Evolutionary conservation across 1,284 basidiomycete species (phyloP).

Genomic region (Apiotrichum porosum): DNA sequence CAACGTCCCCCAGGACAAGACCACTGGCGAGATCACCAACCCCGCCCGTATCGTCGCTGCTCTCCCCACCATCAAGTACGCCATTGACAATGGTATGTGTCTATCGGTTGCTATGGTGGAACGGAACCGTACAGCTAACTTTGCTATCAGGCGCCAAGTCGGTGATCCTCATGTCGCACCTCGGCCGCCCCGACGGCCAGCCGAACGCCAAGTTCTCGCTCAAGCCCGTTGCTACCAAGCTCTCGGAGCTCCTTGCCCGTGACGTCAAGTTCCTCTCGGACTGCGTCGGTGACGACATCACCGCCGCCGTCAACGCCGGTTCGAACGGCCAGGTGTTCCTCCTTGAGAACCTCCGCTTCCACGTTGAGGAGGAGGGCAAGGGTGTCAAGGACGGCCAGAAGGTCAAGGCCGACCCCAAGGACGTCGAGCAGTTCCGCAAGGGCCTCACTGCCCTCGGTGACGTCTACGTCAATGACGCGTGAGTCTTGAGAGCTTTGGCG

Average conservation of each 20-base stretch:
- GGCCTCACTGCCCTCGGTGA: slow-evolving; percentile 87
- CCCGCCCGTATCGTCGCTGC: slow-evolving; percentile 94
- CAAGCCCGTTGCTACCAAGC: slow-evolving; percentile 70
- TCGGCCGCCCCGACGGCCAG: slow-evolving; percentile 94
- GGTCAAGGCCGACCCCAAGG: slow-evolving; percentile 80
- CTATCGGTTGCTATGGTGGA: neutral
- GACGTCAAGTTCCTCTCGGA: slow-evolving; percentile 78
- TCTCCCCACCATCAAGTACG: slow-evolving; percentile 92
- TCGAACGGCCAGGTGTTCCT: slow-evolving; percentile 77
- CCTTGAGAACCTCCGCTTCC: slow-evolving; percentile 96
- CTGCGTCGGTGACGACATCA: slow-evolving; percentile 79
- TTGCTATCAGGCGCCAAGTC: slow-evolving; percentile 73
- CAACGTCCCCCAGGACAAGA: slow-evolving; percentile 77
- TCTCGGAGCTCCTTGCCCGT: slow-evolving; percentile 64
- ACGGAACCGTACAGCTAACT: neutral
- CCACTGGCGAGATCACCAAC: slow-evolving; percentile 83
- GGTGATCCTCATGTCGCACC: slow-evolving; percentile 94
- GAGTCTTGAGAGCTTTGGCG: slow-evolving; percentile 6
- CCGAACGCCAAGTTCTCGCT: slow-evolving; percentile 85
- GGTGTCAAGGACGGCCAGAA: slow-evolving; percentile 74
- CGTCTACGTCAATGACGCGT: slow-evolving; percentile 95
- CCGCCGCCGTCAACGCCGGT: slow-evolving; percentile 68
- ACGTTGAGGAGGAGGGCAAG: slow-evolving; percentile 98
- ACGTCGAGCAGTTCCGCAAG: slow-evolving; percentile 79
- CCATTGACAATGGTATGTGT: slow-evolving; percentile 74